Evolutionary conservation across 2,329 filamentous ascomycete genomes (phyloP), one percentile per base, ranked within the genome.

Genomic region (Exophiala bonariae): DNA sequence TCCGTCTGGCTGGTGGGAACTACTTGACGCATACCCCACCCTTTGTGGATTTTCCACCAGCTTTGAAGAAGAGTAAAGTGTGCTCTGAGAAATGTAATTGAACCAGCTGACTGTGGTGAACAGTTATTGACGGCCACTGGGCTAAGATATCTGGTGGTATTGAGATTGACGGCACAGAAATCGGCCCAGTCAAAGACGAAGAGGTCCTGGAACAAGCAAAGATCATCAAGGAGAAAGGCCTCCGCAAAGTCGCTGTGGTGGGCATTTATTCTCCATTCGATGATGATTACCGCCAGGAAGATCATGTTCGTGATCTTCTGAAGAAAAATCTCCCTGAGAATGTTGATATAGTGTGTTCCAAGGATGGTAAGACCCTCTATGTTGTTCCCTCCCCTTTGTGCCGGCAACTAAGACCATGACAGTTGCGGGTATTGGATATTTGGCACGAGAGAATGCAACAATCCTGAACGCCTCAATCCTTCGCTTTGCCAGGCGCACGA

Each of bases 391-490:
- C n/a, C n/a, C n/a, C n/a, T n/a, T n/a, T n/a, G n/a, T n/a, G n/a
- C n/a, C n/a, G n/a, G n/a, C n/a, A n/a, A 30, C 39, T 41, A 31
- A 41, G 3, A 7, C 14, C 13, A 7, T 8, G 4, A 13, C 16
- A 47, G 70, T 76, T 19, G 73, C 68, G 1, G 67, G 67, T 3
- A 68, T 70, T 1, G 75, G 75, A 0, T 58, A 74, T 2, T 51
- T 76, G 8, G 82, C 83, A 64, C 71, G 82, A 37, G 82, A 85
- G 60, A 85, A 85, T 57, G 81, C 82, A 0, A 75, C 79, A 1
- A 81, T 85, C 16, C 66, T 86, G 16, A 85, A 86, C 54, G 81
- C 81, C 0, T 76, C 80, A 1, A 81, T 85, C 33, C 66, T 83
- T 9, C 61, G 70, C 0, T 82, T 83, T 57, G 81, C 80, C 0